Percentiles rank a stretch among this genome's conserved stretches.
phyloP scores from a whole-genome alignment of 805 yeast genomes.

The Metschnikowia chrysomelidarum region DNA sequence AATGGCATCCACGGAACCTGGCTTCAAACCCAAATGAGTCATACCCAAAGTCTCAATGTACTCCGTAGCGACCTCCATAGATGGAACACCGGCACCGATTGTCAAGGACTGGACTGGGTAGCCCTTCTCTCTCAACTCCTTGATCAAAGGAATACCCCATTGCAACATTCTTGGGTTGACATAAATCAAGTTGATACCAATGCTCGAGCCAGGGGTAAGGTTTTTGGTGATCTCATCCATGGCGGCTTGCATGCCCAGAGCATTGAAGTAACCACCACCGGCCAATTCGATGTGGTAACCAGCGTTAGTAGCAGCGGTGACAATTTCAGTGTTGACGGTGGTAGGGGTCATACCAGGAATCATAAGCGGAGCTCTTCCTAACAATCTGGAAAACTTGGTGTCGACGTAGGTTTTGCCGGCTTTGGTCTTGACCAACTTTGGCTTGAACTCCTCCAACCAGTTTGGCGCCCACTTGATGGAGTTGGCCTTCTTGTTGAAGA shows the following conservation, averaged over 20 bases:
- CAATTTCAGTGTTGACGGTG: conserved; percentile 91
- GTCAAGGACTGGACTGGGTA: conserved; percentile 95
- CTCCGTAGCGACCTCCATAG: conserved; percentile 94
- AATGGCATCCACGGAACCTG: conserved; percentile 95
- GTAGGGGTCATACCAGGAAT: conserved; percentile 99
- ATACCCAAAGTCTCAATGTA: conserved; percentile 90
- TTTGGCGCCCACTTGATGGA: conserved; percentile 80
- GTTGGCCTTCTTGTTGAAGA: conserved; percentile 67
- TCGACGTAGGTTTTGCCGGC: conserved; percentile 77
- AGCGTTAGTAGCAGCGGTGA: conserved; percentile 89
- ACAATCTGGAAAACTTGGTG: conserved; percentile 87
- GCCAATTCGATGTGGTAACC: conserved; percentile 98
- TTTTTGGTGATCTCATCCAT: conserved; percentile 64
- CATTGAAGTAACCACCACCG: conserved; percentile 96
- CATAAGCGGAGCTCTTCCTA: conserved; percentile 94
- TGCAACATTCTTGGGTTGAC: conserved; percentile 97
- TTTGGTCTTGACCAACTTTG: conserved; percentile 73
- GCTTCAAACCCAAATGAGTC: conserved; percentile 93
- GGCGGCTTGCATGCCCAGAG: conserved; percentile 69
- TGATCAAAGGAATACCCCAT: conserved; percentile 97
- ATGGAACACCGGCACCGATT: conserved; percentile 99
- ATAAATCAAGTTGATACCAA: conserved; percentile 88
- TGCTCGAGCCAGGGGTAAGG: conserved; percentile 82
- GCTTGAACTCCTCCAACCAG: conserved; percentile 88
- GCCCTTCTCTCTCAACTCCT: conserved; percentile 82